A percentile compares a stretch with the other conserved stretches of the same genome.
Evolutionary conservation across 768 basidiomycete species (phyloP).

Genomic region (Boletus subcaerulescens): DNA sequence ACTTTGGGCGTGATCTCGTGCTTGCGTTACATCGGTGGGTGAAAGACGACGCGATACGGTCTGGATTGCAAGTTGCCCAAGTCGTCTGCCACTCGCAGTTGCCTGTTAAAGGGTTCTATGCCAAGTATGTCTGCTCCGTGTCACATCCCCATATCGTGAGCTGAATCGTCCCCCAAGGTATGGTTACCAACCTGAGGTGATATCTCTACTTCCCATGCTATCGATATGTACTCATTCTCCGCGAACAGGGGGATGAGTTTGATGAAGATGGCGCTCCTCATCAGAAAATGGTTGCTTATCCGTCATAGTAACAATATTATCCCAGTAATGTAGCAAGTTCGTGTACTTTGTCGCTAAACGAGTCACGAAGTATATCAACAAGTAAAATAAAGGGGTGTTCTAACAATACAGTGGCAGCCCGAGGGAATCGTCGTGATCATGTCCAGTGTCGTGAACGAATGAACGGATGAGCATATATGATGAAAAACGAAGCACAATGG

Average conservation of each 20-base stretch:
- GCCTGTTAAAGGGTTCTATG: constrained; percentile 66
- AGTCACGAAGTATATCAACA: constrained; percentile 31
- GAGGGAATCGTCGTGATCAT: constrained; percentile 33
- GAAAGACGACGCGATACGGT: constrained; percentile 34
- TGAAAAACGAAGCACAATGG: constrained; percentile 14
- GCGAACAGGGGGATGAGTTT: constrained; percentile 61
- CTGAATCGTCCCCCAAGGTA: constrained; percentile 42
- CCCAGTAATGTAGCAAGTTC: constrained; percentile 23
- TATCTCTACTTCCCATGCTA: constrained; percentile 21
- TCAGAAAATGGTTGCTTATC: constrained; percentile 71
- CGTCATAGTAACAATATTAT: constrained; percentile 41
- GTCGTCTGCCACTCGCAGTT: constrained; percentile 72
- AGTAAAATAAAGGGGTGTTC: constrained; percentile 30
- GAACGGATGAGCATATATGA: constrained; percentile 13
- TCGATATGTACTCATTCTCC: constrained; percentile 25
- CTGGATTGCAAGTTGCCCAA: constrained; percentile 31
- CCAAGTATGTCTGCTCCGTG: constrained; percentile 46
- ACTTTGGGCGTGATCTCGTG: constrained; percentile 68
- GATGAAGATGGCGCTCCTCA: constrained; percentile 85
- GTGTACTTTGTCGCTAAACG: constrained; percentile 17
- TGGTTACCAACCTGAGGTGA: constrained; percentile 66
- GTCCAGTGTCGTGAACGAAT: constrained; percentile 32
- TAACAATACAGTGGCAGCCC: constrained; percentile 40
- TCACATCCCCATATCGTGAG: constrained; percentile 9
- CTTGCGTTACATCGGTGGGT: constrained; percentile 60